phyloP scores from a whole-genome alignment of 441 rosid genomes.

The Breynia disticha region DNA sequence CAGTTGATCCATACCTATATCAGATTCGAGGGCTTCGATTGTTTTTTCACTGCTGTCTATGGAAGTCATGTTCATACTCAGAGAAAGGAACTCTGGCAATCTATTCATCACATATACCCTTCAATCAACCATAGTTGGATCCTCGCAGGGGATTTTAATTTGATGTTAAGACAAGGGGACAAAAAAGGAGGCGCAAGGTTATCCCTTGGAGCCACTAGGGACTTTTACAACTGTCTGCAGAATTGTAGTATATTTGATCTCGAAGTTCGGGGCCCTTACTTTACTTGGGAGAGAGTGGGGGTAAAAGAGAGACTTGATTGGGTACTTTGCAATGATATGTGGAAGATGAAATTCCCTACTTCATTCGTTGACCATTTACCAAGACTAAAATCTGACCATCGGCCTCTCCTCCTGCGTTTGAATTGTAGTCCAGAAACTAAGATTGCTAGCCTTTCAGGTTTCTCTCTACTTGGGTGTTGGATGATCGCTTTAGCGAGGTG shows the following conservation, averaged over 20 bases:
- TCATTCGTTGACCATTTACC: no score
- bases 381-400: background rate
- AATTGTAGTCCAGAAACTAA: background rate
- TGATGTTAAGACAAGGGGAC: no score
- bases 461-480: background rate
- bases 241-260: no score
- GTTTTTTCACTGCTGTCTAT: background rate
- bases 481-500: background rate
- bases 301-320: background rate
- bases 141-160: background rate
- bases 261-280: background rate
- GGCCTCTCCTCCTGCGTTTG: background rate
- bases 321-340: background rate
- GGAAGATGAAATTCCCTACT: background rate
- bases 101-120: background rate
- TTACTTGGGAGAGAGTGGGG: background rate
- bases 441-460: background rate
- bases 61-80: background rate
- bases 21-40: background rate
- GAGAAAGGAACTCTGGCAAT: background rate
- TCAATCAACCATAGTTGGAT: background rate
- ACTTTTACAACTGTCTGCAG: background rate
- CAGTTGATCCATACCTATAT: no score
- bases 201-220: background rate
- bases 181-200: background rate